Conservation (phyloP, 2,329 filamentous ascomycete genomes). For the Leptographium procerum region DNA sequence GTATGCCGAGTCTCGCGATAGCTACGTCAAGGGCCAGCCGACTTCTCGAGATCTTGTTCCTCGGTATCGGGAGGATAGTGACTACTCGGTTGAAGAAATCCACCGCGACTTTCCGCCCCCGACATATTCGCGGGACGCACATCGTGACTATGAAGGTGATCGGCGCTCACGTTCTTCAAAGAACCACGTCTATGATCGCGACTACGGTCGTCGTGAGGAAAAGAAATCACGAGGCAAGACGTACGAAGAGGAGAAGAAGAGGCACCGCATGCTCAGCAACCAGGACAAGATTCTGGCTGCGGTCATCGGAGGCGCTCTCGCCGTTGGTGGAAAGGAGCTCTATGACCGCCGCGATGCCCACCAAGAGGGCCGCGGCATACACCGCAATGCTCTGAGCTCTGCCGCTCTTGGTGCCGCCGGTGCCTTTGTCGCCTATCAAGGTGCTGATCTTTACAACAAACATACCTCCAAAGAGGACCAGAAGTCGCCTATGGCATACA, state of each 20-base stretch:
- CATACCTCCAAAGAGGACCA: constrained; percentile 42
- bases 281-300: constrained; percentile 57
- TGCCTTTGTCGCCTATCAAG: constrained; percentile 52
- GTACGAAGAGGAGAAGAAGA: constrained; percentile 46
- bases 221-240: constrained; percentile 38
- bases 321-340: constrained; percentile 55
- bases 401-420: constrained; percentile 53
- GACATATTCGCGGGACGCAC: constrained; percentile 40
- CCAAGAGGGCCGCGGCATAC: constrained; percentile 33
- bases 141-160: constrained; percentile 49
- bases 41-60: constrained; percentile 43
- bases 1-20: constrained; percentile 41
- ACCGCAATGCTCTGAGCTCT: constrained; percentile 48
- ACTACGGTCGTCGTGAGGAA: constrained; percentile 35
- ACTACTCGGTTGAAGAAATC: constrained; percentile 68
- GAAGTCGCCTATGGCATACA: constrained; percentile 40
- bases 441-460: constrained; percentile 52
- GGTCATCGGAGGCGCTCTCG: constrained; percentile 51
- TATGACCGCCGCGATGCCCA: constrained; percentile 51
- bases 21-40: constrained; percentile 30
- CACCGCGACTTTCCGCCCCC: constrained; percentile 74
- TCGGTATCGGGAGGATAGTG: constrained; percentile 58
- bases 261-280: constrained; percentile 43
- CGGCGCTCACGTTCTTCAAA: constrained; percentile 25
- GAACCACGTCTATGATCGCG: constrained; percentile 33